Evolutionary conservation across 2,329 filamentous ascomycete species (phyloP).

Genomic region (Ophiosphaerella korrae): DNA sequence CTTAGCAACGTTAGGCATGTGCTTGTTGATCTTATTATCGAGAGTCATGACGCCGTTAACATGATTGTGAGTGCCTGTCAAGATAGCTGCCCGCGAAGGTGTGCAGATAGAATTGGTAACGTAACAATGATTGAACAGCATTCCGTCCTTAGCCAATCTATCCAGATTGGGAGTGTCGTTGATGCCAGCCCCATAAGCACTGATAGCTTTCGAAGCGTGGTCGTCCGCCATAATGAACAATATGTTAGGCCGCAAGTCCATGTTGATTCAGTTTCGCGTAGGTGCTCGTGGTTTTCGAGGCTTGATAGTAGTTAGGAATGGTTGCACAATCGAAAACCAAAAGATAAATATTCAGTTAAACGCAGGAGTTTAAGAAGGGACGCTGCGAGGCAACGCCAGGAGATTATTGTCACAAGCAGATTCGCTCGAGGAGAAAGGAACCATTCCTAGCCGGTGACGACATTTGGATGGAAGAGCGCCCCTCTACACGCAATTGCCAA

Average conservation of each 20-base stretch:
- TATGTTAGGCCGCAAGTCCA: constrained; percentile 41
- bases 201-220: constrained; percentile 58
- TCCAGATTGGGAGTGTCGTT: constrained; percentile 60
- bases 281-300: too few relatives aligned
- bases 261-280: too few relatives aligned
- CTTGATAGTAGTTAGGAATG: too few relatives aligned
- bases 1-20: constrained; percentile 59
- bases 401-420: too few relatives aligned
- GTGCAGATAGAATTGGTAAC: constrained; percentile 62
- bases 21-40: constrained; percentile 56
- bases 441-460: too few relatives aligned
- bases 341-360: too few relatives aligned
- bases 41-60: constrained; percentile 60
- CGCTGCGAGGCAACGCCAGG: too few relatives aligned
- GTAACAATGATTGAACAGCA: constrained; percentile 60
- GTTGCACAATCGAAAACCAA: too few relatives aligned
- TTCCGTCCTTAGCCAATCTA: constrained; percentile 56
- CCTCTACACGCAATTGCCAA: too few relatives aligned
- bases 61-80: constrained; percentile 59
- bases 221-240: constrained; percentile 63
- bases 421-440: too few relatives aligned
- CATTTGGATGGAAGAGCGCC: too few relatives aligned
- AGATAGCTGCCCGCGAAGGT: constrained; percentile 57
- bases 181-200: constrained; percentile 57
- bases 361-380: too few relatives aligned